Conservation (phyloP, 1,139 yeast species). For the Geotrichum fermentans region DNA sequence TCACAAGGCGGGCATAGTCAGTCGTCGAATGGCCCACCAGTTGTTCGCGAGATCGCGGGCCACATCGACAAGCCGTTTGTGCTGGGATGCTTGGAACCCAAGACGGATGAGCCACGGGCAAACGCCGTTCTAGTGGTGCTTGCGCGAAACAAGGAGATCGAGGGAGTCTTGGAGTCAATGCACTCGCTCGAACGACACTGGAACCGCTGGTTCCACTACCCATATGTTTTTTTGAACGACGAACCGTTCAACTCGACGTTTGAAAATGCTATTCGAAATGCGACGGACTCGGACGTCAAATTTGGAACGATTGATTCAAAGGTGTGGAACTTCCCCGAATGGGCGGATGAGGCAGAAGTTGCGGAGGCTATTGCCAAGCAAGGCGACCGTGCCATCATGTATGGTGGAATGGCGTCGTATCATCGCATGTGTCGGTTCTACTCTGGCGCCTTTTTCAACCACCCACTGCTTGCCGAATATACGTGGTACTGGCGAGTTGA, state of each 20-base stretch:
- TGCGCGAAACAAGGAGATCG: constrained; percentile 69
- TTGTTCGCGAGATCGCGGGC: constrained; percentile 18
- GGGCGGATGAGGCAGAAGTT: constrained; percentile 39
- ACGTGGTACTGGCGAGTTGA: constrained; percentile 97
- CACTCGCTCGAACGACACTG: constrained; percentile 74
- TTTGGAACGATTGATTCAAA: constrained; percentile 54
- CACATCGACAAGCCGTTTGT: constrained; percentile 21
- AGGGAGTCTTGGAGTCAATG: constrained; percentile 66
- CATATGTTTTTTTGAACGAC: constrained; percentile 82
- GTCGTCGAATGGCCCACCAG: constrained; percentile 12
- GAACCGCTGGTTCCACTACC: constrained; percentile 86
- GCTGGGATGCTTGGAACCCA: constrained; percentile 37
- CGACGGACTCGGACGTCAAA: constrained; percentile 55
- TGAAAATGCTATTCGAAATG: constrained; percentile 44
- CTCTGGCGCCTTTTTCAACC: constrained; percentile 72
- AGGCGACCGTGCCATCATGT: constrained; percentile 75
- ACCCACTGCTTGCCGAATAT: constrained; percentile 53
- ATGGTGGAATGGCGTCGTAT: constrained; percentile 74
- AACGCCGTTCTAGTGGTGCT: constrained; percentile 79
- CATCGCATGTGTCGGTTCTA: constrained; percentile 68
- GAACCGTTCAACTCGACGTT: constrained; percentile 67
- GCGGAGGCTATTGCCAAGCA: constrained; percentile 59
- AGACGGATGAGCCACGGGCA: constrained; percentile 41
- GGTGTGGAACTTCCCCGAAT: constrained; percentile 55
- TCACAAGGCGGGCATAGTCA: constrained; percentile 7